phyloP scores from a whole-genome alignment of 805 yeast species.

The Kluyveromyces aestuarii region DNA sequence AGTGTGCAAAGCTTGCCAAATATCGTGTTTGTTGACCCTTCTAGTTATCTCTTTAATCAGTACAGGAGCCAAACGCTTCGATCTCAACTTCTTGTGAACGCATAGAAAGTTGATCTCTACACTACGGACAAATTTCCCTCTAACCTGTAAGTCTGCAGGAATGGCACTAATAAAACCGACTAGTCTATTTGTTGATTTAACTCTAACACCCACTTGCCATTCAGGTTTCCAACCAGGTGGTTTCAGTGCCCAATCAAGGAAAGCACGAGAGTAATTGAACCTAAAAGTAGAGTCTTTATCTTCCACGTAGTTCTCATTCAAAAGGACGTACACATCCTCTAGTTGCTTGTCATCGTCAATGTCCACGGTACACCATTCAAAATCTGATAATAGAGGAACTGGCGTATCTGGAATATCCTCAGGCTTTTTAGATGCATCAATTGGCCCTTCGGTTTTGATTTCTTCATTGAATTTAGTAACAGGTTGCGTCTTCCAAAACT shows the following conservation, averaged over 20 bases:
- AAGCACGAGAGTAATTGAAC: constrained; percentile 76
- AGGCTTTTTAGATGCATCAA: constrained; percentile 57
- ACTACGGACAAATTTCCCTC: constrained; percentile 45
- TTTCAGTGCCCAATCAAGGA: constrained; percentile 86
- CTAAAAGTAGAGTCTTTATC: constrained; percentile 88
- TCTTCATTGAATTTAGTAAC: constrained; percentile 70
- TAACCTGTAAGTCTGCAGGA: constrained; percentile 61
- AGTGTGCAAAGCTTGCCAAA: constrained; percentile 95
- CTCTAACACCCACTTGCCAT: constrained; percentile 93
- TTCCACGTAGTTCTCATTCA: constrained; percentile 89
- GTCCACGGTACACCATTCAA: constrained; percentile 85
- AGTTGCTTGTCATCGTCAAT: constrained; percentile 45
- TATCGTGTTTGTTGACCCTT: constrained; percentile 70
- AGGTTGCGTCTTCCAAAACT: constrained; percentile 98
- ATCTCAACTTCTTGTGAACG: constrained; percentile 85
- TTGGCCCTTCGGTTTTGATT: constrained; percentile 68
- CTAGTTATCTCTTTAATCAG: constrained; percentile 90
- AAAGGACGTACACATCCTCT: constrained; percentile 67
- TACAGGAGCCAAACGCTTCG: constrained; percentile 92
- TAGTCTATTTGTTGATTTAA: constrained; percentile 60
- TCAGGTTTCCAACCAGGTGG: constrained; percentile 88
- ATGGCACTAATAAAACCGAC: constrained; percentile 91
- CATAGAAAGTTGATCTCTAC: constrained; percentile 92
- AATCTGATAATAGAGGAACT: constrained; percentile 60
- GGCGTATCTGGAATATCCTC: constrained; percentile 67